phyloP scores from a whole-genome alignment of 306 rosid genomes.

The Dalbergia cochinchinensis region DNA sequence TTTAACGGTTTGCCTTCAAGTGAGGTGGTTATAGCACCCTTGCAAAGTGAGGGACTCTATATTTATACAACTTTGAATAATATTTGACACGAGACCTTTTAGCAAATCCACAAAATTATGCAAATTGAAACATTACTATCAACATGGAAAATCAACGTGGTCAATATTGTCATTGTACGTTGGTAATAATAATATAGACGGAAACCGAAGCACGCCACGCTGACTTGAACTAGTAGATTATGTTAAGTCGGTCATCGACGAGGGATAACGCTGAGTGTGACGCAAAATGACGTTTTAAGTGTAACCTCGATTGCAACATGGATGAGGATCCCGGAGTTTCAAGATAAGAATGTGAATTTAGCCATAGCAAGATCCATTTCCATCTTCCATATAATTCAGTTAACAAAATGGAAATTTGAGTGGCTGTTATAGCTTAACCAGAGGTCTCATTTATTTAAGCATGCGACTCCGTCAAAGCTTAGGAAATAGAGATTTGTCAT shows the following conservation, averaged over 20 bases:
- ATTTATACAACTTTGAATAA: constrained; percentile 15
- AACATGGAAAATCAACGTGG: neutral
- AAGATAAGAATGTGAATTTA: neutral
- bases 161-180: neutral
- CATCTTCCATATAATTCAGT: neutral
- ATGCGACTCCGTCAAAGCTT: no score
- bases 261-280: neutral
- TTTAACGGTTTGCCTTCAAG: constrained; percentile 48
- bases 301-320: neutral
- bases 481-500: no score
- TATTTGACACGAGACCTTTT: constrained; percentile 24
- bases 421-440: no score
- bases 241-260: neutral
- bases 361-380: neutral
- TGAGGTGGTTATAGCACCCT: constrained; percentile 37
- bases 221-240: neutral
- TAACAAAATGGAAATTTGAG: neutral
- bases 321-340: constrained; percentile 3
- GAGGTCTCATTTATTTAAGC: no score
- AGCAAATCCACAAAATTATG: constrained; percentile 33
- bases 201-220: neutral
- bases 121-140: neutral
- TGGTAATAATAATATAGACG: no score
- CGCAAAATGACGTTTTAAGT: constrained; percentile 1
- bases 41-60: neutral